Evolutionary conservation across 352 stramenopile species (phyloP).

Genomic region (Globisporangium cederbergense): DNA sequence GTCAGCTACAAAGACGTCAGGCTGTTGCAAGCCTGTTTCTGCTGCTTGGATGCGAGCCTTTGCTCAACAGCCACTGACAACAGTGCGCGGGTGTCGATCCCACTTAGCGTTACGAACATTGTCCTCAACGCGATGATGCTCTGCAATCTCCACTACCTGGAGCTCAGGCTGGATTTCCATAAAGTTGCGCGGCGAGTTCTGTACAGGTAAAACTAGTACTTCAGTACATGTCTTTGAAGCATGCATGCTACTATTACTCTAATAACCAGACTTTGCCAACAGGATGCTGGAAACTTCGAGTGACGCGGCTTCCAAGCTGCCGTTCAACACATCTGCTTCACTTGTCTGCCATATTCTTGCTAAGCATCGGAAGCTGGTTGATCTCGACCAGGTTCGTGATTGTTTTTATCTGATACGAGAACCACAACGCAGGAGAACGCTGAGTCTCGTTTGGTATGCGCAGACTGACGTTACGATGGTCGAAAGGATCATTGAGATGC

Average conservation of each 20-base stretch:
- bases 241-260: background rate
- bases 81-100: slow-evolving; percentile 2
- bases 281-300: slow-evolving; percentile 8
- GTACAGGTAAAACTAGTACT: background rate
- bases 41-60: slow-evolving; percentile 23
- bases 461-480: background rate
- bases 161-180: slow-evolving; percentile 1
- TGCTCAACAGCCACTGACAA: slow-evolving; percentile 8
- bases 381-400: slow-evolving; percentile 7
- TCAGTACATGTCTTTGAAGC: background rate
- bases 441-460: background rate
- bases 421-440: background rate
- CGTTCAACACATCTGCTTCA: background rate
- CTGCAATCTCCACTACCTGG: slow-evolving; percentile 12
- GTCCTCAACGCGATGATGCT: slow-evolving; percentile 26
- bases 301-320: background rate
- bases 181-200: background rate
- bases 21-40: slow-evolving; percentile 21
- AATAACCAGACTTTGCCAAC: background rate
- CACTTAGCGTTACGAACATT: slow-evolving; percentile 19
- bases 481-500: background rate
- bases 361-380: background rate
- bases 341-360: background rate
- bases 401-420: background rate
- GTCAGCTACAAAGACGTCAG: slow-evolving; percentile 16